Percentiles rank a stretch among this genome's conserved stretches.
Conservation (phyloP, 306 rosid species). For the Lathyrus tuberosus region DNA sequence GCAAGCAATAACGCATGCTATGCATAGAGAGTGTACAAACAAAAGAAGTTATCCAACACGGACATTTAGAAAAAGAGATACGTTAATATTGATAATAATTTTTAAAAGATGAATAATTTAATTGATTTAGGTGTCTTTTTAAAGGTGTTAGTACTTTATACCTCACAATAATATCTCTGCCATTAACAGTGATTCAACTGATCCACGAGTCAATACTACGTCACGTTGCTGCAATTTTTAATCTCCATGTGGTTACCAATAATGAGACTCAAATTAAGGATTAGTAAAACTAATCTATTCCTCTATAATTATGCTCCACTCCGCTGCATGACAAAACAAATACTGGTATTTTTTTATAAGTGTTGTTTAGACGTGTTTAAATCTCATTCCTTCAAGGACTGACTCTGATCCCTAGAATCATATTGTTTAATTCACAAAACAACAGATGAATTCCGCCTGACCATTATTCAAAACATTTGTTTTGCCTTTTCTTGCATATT, state of each 20-base stretch:
- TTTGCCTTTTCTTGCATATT: constrained; percentile 33
- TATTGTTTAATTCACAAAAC: constrained; percentile 30
- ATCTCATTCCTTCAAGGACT: constrained; percentile 38
- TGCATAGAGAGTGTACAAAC: background rate
- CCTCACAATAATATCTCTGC: background rate
- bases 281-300: constrained; percentile 26
- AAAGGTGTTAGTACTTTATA: too few relatives aligned
- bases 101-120: too few relatives aligned
- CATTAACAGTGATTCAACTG: constrained; percentile 12
- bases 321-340: constrained; percentile 45
- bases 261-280: constrained; percentile 42
- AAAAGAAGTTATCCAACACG: too few relatives aligned
- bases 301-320: constrained; percentile 1
- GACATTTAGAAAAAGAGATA: too few relatives aligned
- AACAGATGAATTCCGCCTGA: constrained; percentile 44
- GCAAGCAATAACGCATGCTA: constrained; percentile 19
- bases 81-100: too few relatives aligned
- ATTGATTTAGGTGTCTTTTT: too few relatives aligned
- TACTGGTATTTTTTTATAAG: constrained; percentile 5
- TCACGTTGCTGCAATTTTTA: constrained; percentile 31
- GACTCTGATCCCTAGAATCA: constrained; percentile 54
- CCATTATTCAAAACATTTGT: constrained; percentile 22
- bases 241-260: constrained; percentile 57
- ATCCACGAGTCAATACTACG: constrained; percentile 22
- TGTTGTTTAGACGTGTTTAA: constrained; percentile 40